Evolutionary conservation across 73 alveolate genomes (phyloP), one percentile per base, ranked within the genome.

Genomic region (Paraurostyla sp.): DNA sequence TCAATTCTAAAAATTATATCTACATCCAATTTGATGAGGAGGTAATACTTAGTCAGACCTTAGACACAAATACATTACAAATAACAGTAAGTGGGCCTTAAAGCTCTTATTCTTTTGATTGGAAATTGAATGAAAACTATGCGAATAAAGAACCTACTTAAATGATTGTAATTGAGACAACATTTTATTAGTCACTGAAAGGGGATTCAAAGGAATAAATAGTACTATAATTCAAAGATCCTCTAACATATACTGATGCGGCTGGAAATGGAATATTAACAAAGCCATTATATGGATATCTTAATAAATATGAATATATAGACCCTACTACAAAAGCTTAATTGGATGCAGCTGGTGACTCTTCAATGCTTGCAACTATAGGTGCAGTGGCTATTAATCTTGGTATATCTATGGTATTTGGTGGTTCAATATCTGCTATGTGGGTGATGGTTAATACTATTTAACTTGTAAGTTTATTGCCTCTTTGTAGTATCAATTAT

Each of bases 21-120:
- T 13, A 22, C 7, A 69, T 69, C 23, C n/a, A 38, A 41, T 69
- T 69, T 40, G 84, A 69, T 69, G 84, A 69, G 38, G 84, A 69
- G 23, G 84, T 69, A 6, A 7, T n/a, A 20, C 84, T 69, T 6
- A 15, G 22, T 6, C 3, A 36, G 16, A 7, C 6, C 16, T 11
- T 69, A 3, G 84, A 69, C 38, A 9, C 33, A 4, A 38, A 6
- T 6, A 69, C 59, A n/a, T 7, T 41, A n/a, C 3, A 13, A 33
- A 36, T 69, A 41, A 4, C 13, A 41, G 41, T 69, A 35, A 22
- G 7, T 7, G 84, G 84, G 3, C 59, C 84, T 18, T 36, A 69
- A 43, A 11, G 41, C 13, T 15, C 33, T 30, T 69, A 69, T 43
- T 35, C 29, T 7, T 69, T 69, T 69, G 84, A 69, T 13, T 69